Base-by-base conservation (phyloP, 139 green algal species). In the Trebouxia sp. region DNA sequence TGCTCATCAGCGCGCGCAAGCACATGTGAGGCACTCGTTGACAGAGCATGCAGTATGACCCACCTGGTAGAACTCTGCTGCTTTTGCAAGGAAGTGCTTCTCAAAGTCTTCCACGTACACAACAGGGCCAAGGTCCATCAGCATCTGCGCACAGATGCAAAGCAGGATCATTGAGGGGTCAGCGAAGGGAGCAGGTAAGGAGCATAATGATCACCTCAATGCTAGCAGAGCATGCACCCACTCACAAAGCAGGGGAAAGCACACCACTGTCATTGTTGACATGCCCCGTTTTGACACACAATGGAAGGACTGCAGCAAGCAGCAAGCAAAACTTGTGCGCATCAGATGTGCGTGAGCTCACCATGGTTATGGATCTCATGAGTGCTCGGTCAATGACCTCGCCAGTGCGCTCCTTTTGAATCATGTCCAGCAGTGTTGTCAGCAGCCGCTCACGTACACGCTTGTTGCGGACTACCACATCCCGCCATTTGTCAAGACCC, bases 41-140 rank as follows among this genome's bases (percentile, higher is more conserved):
- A n/a, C n/a, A n/a, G n/a, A n/a, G n/a, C n/a, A n/a, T n/a, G n/a
- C n/a, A n/a, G n/a, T n/a, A n/a, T 38, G 20, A 11, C 70, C 15
- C 76, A 94, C 91, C 70, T 88, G 82, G 85, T 98, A 99, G 82
- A 98, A 99, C 32, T 95, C 92, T 7, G 89, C 78, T 1, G 96
- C 92, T 9, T 83, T 86, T 37, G 88, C 85, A 24, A 99, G 85
- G 86, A 98, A 98, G 45, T 86, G 90, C 6, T 65, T 82, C 90
- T 99, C 95, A 89, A 99, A 97, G 48, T 99, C 96, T 30, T 96
- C 89, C 41, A 85, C 72, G 79, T 98, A 98, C 41, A 98, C 94
- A 37, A 80, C 30, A 30, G 87, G 87, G 30, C 95, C 96, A 51
- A 99, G 87, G 70, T 98, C 96, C 41, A 92, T 87, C 62, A 98